Percentiles rank a stretch among this genome's conserved stretches.
Conservation (phyloP, 495 filamentous ascomycete genomes). For the Aspergillus diversus region DNA sequence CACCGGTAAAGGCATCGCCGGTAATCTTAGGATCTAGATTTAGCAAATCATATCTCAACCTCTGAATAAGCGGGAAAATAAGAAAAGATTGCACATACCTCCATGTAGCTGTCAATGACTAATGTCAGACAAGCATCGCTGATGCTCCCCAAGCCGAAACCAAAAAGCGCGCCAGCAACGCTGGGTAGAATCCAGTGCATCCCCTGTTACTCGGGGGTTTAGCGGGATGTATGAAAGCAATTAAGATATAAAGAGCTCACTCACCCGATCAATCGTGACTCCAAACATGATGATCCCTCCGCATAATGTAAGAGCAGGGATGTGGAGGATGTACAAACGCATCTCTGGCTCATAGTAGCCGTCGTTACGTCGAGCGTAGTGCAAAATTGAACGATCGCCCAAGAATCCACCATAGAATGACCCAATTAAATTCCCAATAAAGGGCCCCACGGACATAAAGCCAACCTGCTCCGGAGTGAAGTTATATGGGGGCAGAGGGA, state of each 20-base stretch:
- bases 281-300: constrained; percentile 46
- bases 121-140: constrained; percentile 38
- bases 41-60: neutral
- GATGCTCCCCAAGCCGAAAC: constrained; percentile 40
- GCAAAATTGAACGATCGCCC: constrained; percentile 45
- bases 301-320: constrained; percentile 34
- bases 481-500: constrained; percentile 44
- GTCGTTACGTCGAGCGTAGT: constrained; percentile 40
- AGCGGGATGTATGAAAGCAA: neutral
- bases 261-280: constrained; percentile 32
- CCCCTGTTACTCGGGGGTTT: constrained; percentile 24
- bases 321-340: constrained; percentile 41
- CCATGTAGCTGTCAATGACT: constrained; percentile 41
- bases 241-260: neutral
- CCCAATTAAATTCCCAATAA: constrained; percentile 47
- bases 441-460: constrained; percentile 41
- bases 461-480: constrained; percentile 47
- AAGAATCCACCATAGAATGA: constrained; percentile 40
- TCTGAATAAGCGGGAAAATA: neutral
- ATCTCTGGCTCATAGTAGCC: constrained; percentile 51
- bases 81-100: constrained; percentile 24
- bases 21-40: constrained; percentile 30
- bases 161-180: constrained; percentile 38
- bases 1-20: constrained; percentile 40
- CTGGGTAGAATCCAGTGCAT: constrained; percentile 44